Evolutionary conservation across 179 eudicot species (phyloP), one percentile per base, ranked within the genome.

Genomic region (Heliamphora pulchella): DNA sequence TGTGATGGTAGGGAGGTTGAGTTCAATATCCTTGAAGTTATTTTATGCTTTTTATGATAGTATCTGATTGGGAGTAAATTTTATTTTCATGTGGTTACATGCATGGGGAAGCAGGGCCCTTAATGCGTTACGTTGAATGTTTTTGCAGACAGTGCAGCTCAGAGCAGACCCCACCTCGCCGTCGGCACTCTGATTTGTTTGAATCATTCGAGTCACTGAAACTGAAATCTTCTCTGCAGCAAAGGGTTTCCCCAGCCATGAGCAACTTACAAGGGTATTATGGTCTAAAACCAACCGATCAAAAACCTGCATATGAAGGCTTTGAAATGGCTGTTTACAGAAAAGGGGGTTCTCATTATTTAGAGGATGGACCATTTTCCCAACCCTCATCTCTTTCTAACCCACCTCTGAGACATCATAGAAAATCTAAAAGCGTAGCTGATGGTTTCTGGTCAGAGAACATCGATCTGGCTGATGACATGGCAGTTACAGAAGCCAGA

Each of bases 181-280:
- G 84, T 54, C 75, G 87, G 77, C 90, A 84, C 78, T 85, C 93
- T 55, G 96, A 94, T 85, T 67, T 90, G 58, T 87, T 91, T 65
- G 98, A 92, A 9, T 86, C 93, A 74, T 89, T 94, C 62, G 89
- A 87, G 65, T 86, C 94, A 3, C 85, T 96, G 76, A 90, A 83
- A 85, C 75, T 86, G 41, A 89, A 83, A 22, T 54, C 85, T 74
- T 84, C 97, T 71, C 81, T 97, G 58, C 89, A 88, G 48, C 78
- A 63, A 62, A 84, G 81, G 70, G 90, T 91, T 75, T 90, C 97
- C 41, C 92, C 93, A 59, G 97, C 97, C 81, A 94, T 94, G 98
- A 88, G 87, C 85, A 85, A 81, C 68, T 83, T 94, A 75, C 96
- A 86, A 84, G 98, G 93, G 15, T 96, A 89, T 81, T 94, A 96